A percentile compares a stretch with the other conserved stretches of the same genome.
phyloP scores from a whole-genome alignment of 257 asterid genomes.

The Solanum virginianum region DNA sequence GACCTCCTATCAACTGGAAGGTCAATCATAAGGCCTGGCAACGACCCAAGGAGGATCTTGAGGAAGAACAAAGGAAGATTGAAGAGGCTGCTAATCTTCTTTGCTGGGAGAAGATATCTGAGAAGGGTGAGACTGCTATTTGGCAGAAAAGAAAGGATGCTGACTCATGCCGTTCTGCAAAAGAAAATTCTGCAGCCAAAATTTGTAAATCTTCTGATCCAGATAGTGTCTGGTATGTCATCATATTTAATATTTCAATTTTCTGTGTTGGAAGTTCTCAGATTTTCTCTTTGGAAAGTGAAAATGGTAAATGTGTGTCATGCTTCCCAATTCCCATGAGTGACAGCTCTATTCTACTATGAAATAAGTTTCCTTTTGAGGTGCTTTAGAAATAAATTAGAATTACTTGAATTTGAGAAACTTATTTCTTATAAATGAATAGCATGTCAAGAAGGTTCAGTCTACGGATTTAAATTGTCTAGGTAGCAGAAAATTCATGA shows the following conservation, averaged over 20 bases:
- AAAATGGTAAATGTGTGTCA: not conserved
- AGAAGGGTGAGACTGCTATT: conserved; percentile 79
- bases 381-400: not conserved
- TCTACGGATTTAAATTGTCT: not conserved
- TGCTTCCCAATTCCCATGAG: not conserved
- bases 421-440: not conserved
- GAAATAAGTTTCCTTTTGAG: not conserved
- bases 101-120: conserved; percentile 92
- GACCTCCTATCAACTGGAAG: conserved; percentile 94
- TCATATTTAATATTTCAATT: not conserved
- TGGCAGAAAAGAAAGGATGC: conserved; percentile 89
- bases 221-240: conserved; percentile 73
- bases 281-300: not conserved
- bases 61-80: conserved; percentile 83
- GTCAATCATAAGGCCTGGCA: conserved; percentile 74
- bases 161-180: conserved; percentile 66
- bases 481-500: not conserved
- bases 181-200: conserved; percentile 52
- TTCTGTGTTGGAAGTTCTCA: not conserved
- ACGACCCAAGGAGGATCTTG: conserved; percentile 77
- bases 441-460: not conserved
- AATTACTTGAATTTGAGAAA: not conserved
- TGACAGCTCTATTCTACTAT: not conserved
- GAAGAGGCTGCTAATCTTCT: conserved; percentile 86
- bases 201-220: conserved; percentile 58